These are phyloP conservation scores for Diaporthe sp. DNA, from an alignment of 2,329 filamentous ascomycete genomes.

Conservation along the genomic window DNA sequence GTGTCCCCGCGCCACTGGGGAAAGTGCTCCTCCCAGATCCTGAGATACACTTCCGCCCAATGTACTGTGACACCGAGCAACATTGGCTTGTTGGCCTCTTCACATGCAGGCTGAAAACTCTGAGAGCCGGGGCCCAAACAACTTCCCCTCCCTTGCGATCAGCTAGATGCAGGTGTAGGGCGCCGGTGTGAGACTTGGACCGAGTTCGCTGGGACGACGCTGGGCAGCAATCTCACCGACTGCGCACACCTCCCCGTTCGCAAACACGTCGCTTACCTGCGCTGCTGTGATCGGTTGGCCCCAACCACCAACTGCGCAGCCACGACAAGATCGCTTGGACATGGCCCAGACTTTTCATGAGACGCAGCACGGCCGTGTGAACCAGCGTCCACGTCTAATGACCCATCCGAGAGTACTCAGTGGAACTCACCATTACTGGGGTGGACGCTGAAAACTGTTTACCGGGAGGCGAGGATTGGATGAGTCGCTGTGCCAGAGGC, in stretches of 20 bases:
- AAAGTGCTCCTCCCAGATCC: conserved; percentile 4
- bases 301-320: conserved; percentile 11
- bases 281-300: conserved; percentile 1
- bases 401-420: neutral
- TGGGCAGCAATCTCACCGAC: neutral
- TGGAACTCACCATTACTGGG: neutral
- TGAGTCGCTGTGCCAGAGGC: neutral
- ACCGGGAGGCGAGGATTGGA: neutral
- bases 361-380: conserved; percentile 4
- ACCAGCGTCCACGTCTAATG: neutral
- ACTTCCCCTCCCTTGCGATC: conserved; percentile 10
- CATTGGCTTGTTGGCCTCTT: conserved; percentile 1
- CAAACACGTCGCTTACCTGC: conserved; percentile 7
- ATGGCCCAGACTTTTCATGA: neutral
- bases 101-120: conserved; percentile 31
- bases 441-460: neutral
- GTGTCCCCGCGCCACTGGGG: conserved; percentile 18
- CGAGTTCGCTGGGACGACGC: conserved; percentile 5
- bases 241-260: neutral
- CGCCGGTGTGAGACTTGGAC: conserved; percentile 10
- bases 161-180: conserved; percentile 6
- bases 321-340: conserved; percentile 22
- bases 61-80: conserved; percentile 31
- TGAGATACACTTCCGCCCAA: conserved; percentile 18
- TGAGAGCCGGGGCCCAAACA: conserved; percentile 16